These are phyloP conservation scores for Apiotrichum domesticum DNA, from an alignment of 1,284 basidiomycete genomes.

Conservation along the genomic window DNA sequence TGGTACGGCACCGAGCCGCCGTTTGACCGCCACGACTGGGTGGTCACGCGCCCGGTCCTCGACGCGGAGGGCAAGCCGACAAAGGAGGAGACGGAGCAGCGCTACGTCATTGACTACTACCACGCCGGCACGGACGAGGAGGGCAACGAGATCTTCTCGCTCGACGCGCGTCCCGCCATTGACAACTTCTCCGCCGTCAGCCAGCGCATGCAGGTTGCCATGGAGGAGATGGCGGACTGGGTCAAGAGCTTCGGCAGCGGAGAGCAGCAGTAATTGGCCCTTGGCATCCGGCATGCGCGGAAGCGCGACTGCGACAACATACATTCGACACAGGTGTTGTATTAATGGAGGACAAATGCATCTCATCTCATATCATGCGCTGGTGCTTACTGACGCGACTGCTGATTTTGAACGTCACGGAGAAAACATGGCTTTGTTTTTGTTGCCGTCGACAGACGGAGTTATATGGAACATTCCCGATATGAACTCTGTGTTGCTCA, in stretches of 20 bases:
- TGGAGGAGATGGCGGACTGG: conserved; percentile 54
- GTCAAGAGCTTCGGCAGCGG: not conserved
- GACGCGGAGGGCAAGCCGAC: conserved; percentile 54
- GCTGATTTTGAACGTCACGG: no score
- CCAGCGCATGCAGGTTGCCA: conserved; percentile 65
- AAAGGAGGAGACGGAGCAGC: conserved; percentile 50
- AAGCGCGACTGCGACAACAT: no score
- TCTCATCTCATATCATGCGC: no score
- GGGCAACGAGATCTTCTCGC: conserved; percentile 81
- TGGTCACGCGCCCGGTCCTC: conserved; percentile 63
- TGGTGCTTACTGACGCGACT: no score
- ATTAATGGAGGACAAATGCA: no score
- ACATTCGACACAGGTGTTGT: no score
- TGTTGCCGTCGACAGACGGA: no score
- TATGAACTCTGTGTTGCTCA: no score
- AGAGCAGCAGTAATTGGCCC: no score
- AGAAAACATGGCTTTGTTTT: no score
- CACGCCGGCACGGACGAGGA: conserved; percentile 75
- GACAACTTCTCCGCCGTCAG: conserved; percentile 69
- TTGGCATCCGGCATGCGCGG: no score
- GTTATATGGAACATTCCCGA: no score
- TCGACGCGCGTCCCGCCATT: conserved; percentile 84
- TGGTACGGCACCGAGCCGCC: conserved; percentile 84
- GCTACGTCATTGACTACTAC: conserved; percentile 97
- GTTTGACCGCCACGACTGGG: conserved; percentile 99